Base-by-base conservation (phyloP, 1,139 yeast genomes). In the Pichia sp. region DNA sequence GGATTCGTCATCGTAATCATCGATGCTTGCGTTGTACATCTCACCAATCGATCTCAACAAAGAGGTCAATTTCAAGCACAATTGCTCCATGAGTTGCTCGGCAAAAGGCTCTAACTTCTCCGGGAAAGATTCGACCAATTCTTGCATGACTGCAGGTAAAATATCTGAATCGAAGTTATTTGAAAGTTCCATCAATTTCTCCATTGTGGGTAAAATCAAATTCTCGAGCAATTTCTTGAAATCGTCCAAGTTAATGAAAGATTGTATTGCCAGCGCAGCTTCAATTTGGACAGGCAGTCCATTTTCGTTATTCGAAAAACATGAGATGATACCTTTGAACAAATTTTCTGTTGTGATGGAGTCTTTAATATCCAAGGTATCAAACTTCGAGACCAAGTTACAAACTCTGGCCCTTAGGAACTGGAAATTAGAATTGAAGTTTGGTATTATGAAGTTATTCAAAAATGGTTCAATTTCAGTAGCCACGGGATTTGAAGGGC, bases 41-140 rank as follows among this genome's bases (percentile, higher is more conserved):
- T 81, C 95, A 55, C 81, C 76, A 47, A 89, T 72, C 62, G 90
- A 97, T 44, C 74, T 72, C 1, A 90, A 84, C 44, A 90, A 71
- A 64, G 88, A 79, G 78, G 90, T 71, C 64, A 90, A 85, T 68
- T 92, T 97, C 58, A 85, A 87, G 32, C 86, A 84, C 62, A 93
- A 74, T 64, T 87, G 90, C 44, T 77, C 78, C 80, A 92, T 90
- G 64, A 93, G 76, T 61, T 89, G 95, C 46, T 87, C 84, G 8
- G 98, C 97, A 71, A 92, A 93, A 34, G 99, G 98, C 62, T 92
- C 95, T 61, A 93, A 75, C 70, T 92, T 96, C 62, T 85, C 89
- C 4, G 96, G 79, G 69, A 87, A 93, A 55, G 81, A 83, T 65
- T 92, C 97, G 29, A 93, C 98, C 68, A 95, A 86, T 64, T 92